Conservation (phyloP, 805 yeast species). For the Teunomyces barrocoloradensis region DNA sequence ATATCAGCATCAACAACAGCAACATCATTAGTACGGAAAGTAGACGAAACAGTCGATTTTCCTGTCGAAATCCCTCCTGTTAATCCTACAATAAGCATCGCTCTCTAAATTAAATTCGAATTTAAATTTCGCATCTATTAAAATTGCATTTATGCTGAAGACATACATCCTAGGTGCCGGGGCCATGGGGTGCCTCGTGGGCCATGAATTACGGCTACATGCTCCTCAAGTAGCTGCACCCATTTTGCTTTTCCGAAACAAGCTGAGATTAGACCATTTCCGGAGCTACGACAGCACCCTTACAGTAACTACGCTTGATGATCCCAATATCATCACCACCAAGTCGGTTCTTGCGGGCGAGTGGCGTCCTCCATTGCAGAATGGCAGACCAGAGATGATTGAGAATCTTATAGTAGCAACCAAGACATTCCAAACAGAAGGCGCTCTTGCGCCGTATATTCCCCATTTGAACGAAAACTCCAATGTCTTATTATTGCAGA, state of each 20-base stretch:
- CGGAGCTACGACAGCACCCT: slow-evolving; percentile 34
- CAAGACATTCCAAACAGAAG: slow-evolving; percentile 70
- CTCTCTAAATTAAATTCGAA: background rate
- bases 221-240: slow-evolving; percentile 42
- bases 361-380: slow-evolving; percentile 17
- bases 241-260: slow-evolving; percentile 32
- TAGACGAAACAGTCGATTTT: slow-evolving; percentile 80
- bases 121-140: slow-evolving; percentile 32
- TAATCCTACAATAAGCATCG: slow-evolving; percentile 87
- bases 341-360: slow-evolving; percentile 22
- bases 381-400: slow-evolving; percentile 25
- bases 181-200: slow-evolving; percentile 49
- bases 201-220: slow-evolving; percentile 41
- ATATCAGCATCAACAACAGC: slow-evolving; percentile 85
- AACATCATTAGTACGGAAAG: slow-evolving; percentile 48
- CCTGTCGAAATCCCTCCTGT: slow-evolving; percentile 99
- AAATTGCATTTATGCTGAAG: slow-evolving; percentile 18
- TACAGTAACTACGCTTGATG: slow-evolving; percentile 22
- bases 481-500: slow-evolving; percentile 69
- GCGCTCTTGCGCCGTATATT: slow-evolving; percentile 57
- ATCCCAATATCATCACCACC: slow-evolving; percentile 13
- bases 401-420: slow-evolving; percentile 70
- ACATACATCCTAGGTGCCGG: slow-evolving; percentile 53
- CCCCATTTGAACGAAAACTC: slow-evolving; percentile 48
- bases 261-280: slow-evolving; percentile 41